Base-by-base conservation (phyloP, 108 stramenopile genomes). In the Pelagomonas calceolata region DNA sequence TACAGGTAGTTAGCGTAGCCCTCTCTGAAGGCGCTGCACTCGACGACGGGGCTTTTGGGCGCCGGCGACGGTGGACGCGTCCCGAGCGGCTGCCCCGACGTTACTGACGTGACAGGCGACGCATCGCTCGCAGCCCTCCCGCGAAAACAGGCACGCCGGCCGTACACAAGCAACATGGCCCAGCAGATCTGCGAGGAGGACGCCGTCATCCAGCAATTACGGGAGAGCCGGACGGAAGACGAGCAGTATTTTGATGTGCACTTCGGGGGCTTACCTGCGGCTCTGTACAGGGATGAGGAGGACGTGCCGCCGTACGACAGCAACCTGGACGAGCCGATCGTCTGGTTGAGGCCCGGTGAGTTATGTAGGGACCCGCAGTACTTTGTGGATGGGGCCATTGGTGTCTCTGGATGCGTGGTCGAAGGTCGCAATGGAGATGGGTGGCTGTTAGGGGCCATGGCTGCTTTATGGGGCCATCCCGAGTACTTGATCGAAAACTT, bases 361-460 rank as follows among this genome's bases (percentile, higher is more conserved):
- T 51, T 82, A 51, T 32, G 45, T 26, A 68, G 78, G n/a, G 73
- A 80, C 21, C 79, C 80, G 1, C 71, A 51, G 17, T 84, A 84
- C 76, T 84, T 60, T 12, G 51, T 84, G 69, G 69, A 77, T 32
- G 74, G 76, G 17, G 73, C 36, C 1, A 26, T n/a, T 0, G n/a
- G n/a, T n/a, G 30, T 73, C 30, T 65, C 66, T 18, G 75, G 81
- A 7, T 43, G 35, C 66, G 75, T 83, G 32, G 60, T 64, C 10
- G 60, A 74, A 46, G 81, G 82, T n/a, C 34, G 68, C 17, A 39
- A 82, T 30, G 74, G 77, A 36, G 82, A 82, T 43, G 69, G 63
- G 21, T 81, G 79, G 70, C 76, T 84, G 21, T 65, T 80, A 7
- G 82, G 82, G n/a, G 81, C 80, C 35, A 32, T 84, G 64, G 78